A percentile compares a stretch with the other conserved stretches of the same genome.
These are phyloP conservation scores for Picea glauca DNA, from an alignment of 75 land plant species.

Conservation along the genomic window DNA sequence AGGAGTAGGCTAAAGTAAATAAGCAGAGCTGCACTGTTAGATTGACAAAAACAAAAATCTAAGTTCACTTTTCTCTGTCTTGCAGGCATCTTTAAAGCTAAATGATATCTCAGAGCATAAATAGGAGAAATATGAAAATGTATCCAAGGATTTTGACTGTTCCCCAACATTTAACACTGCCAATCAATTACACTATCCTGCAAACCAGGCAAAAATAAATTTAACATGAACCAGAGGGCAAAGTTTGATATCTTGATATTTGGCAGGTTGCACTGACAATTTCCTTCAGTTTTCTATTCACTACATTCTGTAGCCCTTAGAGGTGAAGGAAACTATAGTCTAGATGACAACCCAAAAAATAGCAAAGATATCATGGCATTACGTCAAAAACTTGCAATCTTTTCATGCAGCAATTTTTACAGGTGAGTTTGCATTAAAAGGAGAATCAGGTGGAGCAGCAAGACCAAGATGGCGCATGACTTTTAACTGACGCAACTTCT, in stretches of 20 bases:
- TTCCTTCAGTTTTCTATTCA: background rate
- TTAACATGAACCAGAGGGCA: background rate
- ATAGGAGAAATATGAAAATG: background rate
- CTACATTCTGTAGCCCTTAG: background rate
- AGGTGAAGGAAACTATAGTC: background rate
- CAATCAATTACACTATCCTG: background rate
- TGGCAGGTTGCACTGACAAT: background rate
- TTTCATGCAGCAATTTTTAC: background rate
- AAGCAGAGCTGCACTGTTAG: background rate
- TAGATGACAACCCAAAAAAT: background rate
- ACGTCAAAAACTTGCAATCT: background rate
- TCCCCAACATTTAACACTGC: background rate
- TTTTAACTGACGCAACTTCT: slow-evolving; percentile 10
- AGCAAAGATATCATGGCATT: background rate
- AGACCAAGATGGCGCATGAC: slow-evolving; percentile 38
- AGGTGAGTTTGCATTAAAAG: slow-evolving; percentile 16
- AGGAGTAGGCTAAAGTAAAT: background rate
- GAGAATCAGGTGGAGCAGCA: slow-evolving; percentile 31
- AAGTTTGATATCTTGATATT: background rate
- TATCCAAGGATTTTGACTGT: background rate
- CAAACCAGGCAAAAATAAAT: background rate
- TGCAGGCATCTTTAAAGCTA: too few relatives aligned
- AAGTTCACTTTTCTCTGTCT: too few relatives aligned
- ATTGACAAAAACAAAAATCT: background rate
- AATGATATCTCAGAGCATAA: background rate